Evolutionary conservation across 129 eudicot species (phyloP), one percentile per base, ranked within the genome.

Genomic region (Rutidosis leptorrhynchoides): DNA sequence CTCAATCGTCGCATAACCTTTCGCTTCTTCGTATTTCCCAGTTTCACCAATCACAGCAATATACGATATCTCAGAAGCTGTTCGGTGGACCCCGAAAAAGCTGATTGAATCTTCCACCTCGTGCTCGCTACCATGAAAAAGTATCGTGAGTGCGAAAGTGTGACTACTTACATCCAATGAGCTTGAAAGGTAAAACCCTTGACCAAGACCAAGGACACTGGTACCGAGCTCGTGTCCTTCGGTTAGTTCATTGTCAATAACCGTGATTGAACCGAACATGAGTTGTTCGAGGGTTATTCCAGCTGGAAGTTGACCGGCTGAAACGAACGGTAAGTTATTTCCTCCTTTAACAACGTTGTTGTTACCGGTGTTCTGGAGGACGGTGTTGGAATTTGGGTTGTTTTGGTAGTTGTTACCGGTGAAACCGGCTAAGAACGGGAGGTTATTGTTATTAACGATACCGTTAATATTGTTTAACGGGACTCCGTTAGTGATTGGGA

Each of bases 201-300:
- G 99, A 7, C 87, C 99, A 6, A 59, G 80, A 1, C 97, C 99
- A 2, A 89, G 69, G 27, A 86, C 95, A 15, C 78, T 89, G 0
- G 97, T 57, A 11, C 97, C 99, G 0, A 94, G 90, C 79, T 89
- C 99, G 53, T 86, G 99, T 33, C 95, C 95, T 65, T 94, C 90
- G n/a, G 99, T 94, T 61, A 89, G 12, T 70, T 94, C 90, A 33
- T 94, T 87, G 79, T 94, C 99, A 32, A 94, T 89, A 16, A 94
- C 99, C 2, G 99, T 94, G 33, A 86, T 80, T 0, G 97, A 89
- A 55, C 99, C 99, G 58, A 94, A 94, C 90, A 84, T 86, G 73
- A 94, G 99, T 81, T 94, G 87, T 52, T 94, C 88, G 52, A 94
- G 90, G 21, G 93, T 80, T 10, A 87, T 60, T 20, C 99, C 99